Percentiles rank a stretch among this genome's conserved stretches.
phyloP scores from a whole-genome alignment of 1,284 basidiomycete genomes.

The Tremellales sp. region DNA sequence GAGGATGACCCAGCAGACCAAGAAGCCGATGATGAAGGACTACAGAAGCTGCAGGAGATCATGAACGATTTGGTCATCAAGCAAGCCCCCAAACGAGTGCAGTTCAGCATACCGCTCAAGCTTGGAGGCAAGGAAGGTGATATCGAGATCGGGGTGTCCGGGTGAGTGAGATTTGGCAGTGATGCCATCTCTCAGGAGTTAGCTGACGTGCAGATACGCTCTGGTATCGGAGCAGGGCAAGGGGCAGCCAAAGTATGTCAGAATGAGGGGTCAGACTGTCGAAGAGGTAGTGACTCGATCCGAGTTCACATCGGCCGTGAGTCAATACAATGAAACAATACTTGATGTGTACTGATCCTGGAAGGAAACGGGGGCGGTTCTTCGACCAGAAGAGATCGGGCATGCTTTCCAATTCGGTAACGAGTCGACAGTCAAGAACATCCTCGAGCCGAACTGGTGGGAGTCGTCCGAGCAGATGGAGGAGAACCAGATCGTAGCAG shows the following conservation, averaged over 20 bases:
- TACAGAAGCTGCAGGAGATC: constrained; percentile 54
- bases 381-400: constrained; percentile 38
- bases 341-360: neutral
- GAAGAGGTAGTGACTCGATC: constrained; percentile 68
- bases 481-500: constrained; percentile 23
- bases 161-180: too few species aligned
- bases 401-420: constrained; percentile 45
- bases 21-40: constrained; percentile 59
- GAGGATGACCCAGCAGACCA: constrained; percentile 47
- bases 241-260: constrained; percentile 71
- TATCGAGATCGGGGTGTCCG: constrained; percentile 84
- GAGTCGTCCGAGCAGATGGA: constrained; percentile 22
- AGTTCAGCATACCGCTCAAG: constrained; percentile 76
- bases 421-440: constrained; percentile 35
- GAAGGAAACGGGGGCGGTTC: constrained; percentile 44
- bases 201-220: constrained; percentile 60
- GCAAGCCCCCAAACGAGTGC: constrained; percentile 81
- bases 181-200: too few species aligned
- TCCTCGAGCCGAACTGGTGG: constrained; percentile 45
- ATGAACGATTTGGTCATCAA: constrained; percentile 67
- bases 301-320: constrained; percentile 71
- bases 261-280: constrained; percentile 69
- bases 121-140: constrained; percentile 61
- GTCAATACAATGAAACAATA: constrained; percentile 21
- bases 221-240: constrained; percentile 80